Base-by-base conservation (phyloP, 1,139 yeast species). In the Candida mesenterica region DNA sequence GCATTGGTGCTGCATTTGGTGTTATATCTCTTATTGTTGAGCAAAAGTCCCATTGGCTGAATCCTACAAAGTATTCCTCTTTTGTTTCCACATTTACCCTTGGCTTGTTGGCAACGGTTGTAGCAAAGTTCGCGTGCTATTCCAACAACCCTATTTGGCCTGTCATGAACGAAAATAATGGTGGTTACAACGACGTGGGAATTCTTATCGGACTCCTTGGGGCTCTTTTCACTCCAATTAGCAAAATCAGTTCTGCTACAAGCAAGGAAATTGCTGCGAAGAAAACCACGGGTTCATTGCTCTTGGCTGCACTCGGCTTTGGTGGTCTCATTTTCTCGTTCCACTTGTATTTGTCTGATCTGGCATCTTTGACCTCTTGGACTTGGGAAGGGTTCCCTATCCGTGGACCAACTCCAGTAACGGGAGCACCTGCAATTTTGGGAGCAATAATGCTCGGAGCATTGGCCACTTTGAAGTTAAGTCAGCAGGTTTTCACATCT, bases 111-210 rank as follows among this genome's bases (percentile, higher is more conserved):
- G 59, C 79, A 4, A 79, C 96, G 3, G 77, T 89, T 1, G 75
- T 85, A 27, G 70, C 88, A 22, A 92, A 94, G 55, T 84, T 76
- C 62, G 77, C 82, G 13, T 77, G 72, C 52, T 85, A 77, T 62
- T 80, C 97, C 4, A 90, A 90, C 55, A 92, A 92, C 57, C 98
- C 98, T 26, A 68, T 89, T 33, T 92, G 98, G 98, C 95, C 98
- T 26, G 84, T 89, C 31, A 82, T 92, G 92, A 83, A 89, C 55
- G 73, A 72, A 20, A 77, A 69, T 17, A 90, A 86, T 50, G 97
- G 97, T 18, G 98, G 98, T 7, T 78, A 79, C 68, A 90, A 90
- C 57, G 72, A 69, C 36, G 61, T 79, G 20, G 97, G 95, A 31
- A 60, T 92, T 4, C 61, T 72, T 8, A 42, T 88, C 30, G 95